phyloP scores from a whole-genome alignment of 441 rosid species.

The Euphorbia corollata region DNA sequence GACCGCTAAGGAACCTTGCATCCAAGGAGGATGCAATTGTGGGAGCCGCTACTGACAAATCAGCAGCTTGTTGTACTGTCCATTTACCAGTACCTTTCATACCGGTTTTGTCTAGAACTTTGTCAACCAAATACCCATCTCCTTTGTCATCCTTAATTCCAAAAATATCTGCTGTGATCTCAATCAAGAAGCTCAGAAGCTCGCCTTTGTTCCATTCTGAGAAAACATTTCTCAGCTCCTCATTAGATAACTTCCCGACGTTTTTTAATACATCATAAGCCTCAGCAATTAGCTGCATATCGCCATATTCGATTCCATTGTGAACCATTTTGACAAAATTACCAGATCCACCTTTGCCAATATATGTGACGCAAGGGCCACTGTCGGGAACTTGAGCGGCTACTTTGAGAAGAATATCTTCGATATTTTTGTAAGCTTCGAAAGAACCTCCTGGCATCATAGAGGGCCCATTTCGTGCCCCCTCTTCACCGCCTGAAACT shows the following conservation, averaged over 20 bases:
- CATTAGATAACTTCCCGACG: conserved; percentile 71
- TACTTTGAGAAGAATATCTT: conserved; percentile 86
- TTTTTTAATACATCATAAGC: conserved; percentile 88
- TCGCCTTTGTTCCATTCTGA: conserved; percentile 89
- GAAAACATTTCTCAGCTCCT: conserved; percentile 60
- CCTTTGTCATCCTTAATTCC: conserved; percentile 75
- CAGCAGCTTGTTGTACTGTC: conserved; percentile 98
- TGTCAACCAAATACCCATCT: conserved; percentile 82
- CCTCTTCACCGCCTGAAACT: conserved; percentile 96
- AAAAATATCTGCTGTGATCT: conserved; percentile 86
- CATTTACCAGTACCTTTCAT: conserved; percentile 98
- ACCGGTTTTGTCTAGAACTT: conserved; percentile 90
- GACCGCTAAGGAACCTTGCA: conserved; percentile 80
- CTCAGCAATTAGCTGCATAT: conserved; percentile 91
- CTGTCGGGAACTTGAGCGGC: conserved; percentile 91
- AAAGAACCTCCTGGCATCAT: conserved; percentile 97
- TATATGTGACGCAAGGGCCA: conserved; percentile 81
- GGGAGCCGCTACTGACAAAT: conserved; percentile 88
- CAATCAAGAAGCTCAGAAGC: conserved; percentile 86
- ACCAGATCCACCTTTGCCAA: conserved; percentile 89
- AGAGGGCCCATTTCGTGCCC: conserved; percentile 88
- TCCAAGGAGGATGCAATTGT: conserved; percentile 87
- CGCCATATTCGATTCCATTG: conserved; percentile 90
- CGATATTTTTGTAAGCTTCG: conserved; percentile 72
- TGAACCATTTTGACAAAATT: conserved; percentile 95